A percentile compares a stretch with the other conserved stretches of the same genome.
Conservation (phyloP, 2,329 filamentous ascomycete genomes). For the Aspergillus nomiae region DNA sequence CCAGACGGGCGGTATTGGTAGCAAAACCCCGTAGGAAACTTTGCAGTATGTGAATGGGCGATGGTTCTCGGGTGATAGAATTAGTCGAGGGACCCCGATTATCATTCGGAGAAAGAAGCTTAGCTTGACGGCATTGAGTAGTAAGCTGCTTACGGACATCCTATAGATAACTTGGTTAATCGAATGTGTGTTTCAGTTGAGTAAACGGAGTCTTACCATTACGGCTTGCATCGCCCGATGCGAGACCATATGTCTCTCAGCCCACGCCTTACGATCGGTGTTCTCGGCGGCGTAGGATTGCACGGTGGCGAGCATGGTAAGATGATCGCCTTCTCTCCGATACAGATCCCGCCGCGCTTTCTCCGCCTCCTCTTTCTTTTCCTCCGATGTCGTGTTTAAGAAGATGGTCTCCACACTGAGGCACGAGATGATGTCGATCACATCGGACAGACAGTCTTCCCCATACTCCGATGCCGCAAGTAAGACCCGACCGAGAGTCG, state of each 20-base stretch:
- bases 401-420: conserved; percentile 68
- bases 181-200: not conserved
- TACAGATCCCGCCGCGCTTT: conserved; percentile 58
- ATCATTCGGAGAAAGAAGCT: conserved; percentile 38
- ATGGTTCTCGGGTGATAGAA: conserved; percentile 34
- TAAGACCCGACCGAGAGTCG: conserved; percentile 77
- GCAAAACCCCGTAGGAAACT: conserved; percentile 62
- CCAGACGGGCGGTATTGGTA: conserved; percentile 61
- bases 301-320: conserved; percentile 63
- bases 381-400: conserved; percentile 60
- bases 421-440: conserved; percentile 77
- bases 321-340: conserved; percentile 64
- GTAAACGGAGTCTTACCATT: conserved; percentile 46
- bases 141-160: conserved; percentile 65
- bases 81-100: conserved; percentile 12
- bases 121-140: conserved; percentile 55
- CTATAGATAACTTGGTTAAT: conserved; percentile 26
- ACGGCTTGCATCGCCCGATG: conserved; percentile 67
- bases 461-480: conserved; percentile 73
- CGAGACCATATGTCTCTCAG: conserved; percentile 59
- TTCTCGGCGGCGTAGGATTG: conserved; percentile 61
- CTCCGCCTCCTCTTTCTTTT: conserved; percentile 61
- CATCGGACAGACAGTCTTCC: conserved; percentile 73
- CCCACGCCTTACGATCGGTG: conserved; percentile 62
- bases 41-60: conserved; percentile 55